These are phyloP conservation scores for Plenodomus lindquistii DNA, from an alignment of 2,329 filamentous ascomycete genomes.

Conservation along the genomic window DNA sequence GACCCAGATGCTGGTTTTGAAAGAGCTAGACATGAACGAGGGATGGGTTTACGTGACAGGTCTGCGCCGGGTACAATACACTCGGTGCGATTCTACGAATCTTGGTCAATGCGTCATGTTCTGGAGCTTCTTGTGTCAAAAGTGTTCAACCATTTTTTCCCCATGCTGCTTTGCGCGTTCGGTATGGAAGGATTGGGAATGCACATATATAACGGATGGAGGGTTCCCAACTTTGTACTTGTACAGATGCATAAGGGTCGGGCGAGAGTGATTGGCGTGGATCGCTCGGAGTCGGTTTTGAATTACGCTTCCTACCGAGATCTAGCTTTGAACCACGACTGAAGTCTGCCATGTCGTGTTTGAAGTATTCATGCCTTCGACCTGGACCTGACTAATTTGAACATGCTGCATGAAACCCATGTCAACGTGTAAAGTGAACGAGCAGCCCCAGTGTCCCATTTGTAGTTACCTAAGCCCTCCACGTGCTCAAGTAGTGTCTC, in stretches of 20 bases:
- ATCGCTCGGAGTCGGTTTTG: background rate
- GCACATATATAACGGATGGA: conserved; percentile 18
- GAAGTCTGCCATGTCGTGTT: conserved; percentile 2
- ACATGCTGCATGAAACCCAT: too few species aligned
- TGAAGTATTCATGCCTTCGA: too few species aligned
- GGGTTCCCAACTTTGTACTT: conserved; percentile 26
- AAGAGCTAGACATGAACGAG: background rate
- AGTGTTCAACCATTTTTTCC: conserved; percentile 1
- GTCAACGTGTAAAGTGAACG: too few species aligned
- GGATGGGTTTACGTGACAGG: background rate
- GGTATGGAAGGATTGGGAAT: conserved; percentile 5
- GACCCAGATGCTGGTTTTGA: background rate
- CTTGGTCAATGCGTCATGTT: background rate
- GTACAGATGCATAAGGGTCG: conserved; percentile 24
- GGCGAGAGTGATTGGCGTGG: background rate
- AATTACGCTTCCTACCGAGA: background rate
- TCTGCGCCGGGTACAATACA: background rate
- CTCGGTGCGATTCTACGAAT: background rate
- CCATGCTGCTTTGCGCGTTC: background rate
- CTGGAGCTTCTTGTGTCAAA: conserved; percentile 12
- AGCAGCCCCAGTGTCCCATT: background rate
- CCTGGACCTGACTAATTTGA: too few species aligned
- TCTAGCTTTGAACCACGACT: background rate
- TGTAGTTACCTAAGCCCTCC: background rate
- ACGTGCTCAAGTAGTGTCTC: background rate